These are phyloP conservation scores for Leccinellum luteum DNA, from an alignment of 768 basidiomycete species.

Conservation along the genomic window DNA sequence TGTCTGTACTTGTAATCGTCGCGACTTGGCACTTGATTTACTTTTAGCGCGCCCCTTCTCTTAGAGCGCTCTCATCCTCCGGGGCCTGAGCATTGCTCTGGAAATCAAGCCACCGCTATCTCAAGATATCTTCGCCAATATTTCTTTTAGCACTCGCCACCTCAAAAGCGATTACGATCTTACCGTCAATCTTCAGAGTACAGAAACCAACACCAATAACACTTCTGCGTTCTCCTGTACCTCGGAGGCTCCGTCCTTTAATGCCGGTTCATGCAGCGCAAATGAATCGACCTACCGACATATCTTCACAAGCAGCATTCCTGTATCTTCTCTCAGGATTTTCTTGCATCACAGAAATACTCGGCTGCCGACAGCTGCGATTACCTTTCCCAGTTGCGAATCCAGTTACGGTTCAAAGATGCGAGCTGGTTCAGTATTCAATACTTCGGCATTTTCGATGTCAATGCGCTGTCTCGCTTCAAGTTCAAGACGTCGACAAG, in stretches of 20 bases:
- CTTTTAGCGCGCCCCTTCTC: slow-evolving; percentile 27
- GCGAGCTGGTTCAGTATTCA: slow-evolving; percentile 8
- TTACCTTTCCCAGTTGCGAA: slow-evolving; percentile 15
- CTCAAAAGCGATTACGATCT: slow-evolving; percentile 14
- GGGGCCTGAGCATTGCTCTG: slow-evolving; percentile 10
- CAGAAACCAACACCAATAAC: neutral
- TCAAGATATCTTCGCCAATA: slow-evolving; percentile 8
- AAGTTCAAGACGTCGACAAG: slow-evolving; percentile 26
- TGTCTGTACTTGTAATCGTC: slow-evolving; percentile 12
- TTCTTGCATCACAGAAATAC: slow-evolving; percentile 10
- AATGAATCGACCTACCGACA: slow-evolving; percentile 2
- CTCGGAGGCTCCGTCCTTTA: slow-evolving; percentile 5
- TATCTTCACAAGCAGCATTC: slow-evolving; percentile 6
- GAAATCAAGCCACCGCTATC: slow-evolving; percentile 1
- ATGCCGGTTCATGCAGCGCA: neutral
- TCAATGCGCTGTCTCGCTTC: slow-evolving; percentile 32
- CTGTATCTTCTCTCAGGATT: slow-evolving; percentile 4
- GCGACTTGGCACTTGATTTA: neutral
- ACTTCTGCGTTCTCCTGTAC: neutral
- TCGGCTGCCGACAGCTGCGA: slow-evolving; percentile 2
- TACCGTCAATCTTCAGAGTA: slow-evolving; percentile 6
- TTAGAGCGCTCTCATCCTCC: slow-evolving; percentile 19
- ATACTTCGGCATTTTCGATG: slow-evolving; percentile 23
- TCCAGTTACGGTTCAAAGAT: slow-evolving; percentile 15
- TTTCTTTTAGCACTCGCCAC: slow-evolving; percentile 8